These are phyloP conservation scores for Flagelloscypha sp. DNA, from an alignment of 768 basidiomycete genomes.

Conservation along the genomic window DNA sequence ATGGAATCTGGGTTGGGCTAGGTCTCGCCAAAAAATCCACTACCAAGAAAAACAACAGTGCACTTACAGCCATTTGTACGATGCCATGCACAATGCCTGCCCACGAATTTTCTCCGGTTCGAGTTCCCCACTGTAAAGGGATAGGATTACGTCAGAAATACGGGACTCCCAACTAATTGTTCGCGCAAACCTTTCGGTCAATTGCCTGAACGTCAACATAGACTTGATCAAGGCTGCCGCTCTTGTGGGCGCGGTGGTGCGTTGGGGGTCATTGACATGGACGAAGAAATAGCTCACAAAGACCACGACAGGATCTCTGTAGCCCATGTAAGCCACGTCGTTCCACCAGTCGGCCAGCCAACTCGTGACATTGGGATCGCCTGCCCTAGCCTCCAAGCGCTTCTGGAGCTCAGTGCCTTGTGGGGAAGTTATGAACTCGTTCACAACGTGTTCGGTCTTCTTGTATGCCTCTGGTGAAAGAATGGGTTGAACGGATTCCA, in stretches of 20 bases:
- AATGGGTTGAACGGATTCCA: slow-evolving; percentile 75
- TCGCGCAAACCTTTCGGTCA: slow-evolving; percentile 69
- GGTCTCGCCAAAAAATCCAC: neutral
- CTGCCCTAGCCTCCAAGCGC: slow-evolving; percentile 69
- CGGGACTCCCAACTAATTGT: neutral
- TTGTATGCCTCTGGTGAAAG: slow-evolving; percentile 56
- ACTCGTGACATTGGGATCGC: slow-evolving; percentile 46
- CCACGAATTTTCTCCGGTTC: slow-evolving; percentile 83
- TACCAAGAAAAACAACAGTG: neutral
- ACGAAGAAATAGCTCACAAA: slow-evolving; percentile 95
- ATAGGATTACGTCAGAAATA: neutral
- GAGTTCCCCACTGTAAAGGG: slow-evolving; percentile 47
- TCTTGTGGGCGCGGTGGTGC: slow-evolving; percentile 51
- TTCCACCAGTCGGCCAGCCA: slow-evolving; percentile 99
- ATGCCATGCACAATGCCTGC: slow-evolving; percentile 78
- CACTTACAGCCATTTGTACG: slow-evolving; percentile 88
- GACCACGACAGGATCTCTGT: slow-evolving; percentile 85
- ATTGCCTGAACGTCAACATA: slow-evolving; percentile 72
- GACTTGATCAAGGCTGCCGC: slow-evolving; percentile 83
- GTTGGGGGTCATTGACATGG: slow-evolving; percentile 58
- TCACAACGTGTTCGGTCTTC: slow-evolving; percentile 49
- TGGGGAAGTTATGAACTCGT: slow-evolving; percentile 62
- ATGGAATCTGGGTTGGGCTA: slow-evolving; percentile 62
- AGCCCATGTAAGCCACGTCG: slow-evolving; percentile 80
- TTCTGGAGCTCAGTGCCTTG: slow-evolving; percentile 66